Base-by-base conservation (phyloP, 306 rosid genomes). In the Prunus mongolica region DNA sequence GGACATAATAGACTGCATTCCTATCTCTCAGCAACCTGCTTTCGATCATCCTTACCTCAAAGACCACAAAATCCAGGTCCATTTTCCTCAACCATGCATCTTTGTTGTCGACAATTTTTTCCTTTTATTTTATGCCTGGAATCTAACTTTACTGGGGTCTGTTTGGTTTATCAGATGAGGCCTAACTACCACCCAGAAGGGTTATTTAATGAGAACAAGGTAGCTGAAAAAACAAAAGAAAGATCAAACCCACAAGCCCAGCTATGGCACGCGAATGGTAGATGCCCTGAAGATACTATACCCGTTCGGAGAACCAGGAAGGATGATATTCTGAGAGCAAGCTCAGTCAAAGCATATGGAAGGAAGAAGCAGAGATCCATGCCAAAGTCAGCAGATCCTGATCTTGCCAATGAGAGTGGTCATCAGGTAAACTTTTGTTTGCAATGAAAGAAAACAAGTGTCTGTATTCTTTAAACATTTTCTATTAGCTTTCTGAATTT, bases 11-110 rank as follows among this genome's bases (percentile, higher is more conserved):
- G 99, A 96, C 77, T 96, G 99, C 65, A 87, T 96, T 72, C 94
- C 67, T 71, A 80, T 96, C 70, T 88, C 99, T 67, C 87, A 89
- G 51, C 99, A 96, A 64, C 96, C 98, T 19, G 99, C 99, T 64
- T 93, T 96, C 80, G 99, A 96, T 78, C 99, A 96, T 73, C 99
- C 99, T 71, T 93, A 55, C 73, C 97, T 96, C 79, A 96, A 91
- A 83, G 99, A 96, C 78, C 99, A 96, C 86, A 91, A 96, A 87
- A 89, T 96, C 73, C 99, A 90, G 97, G 96, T 88, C 2, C 73
- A 44, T 65, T 80, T 46, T 73, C 72, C 76, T 78, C 69, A 49
- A 30, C 72, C 77, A 55, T 75, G 71, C 16, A 16, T 46, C 75
- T 45, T 30, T 25, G 19, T 6, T 52, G 22, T 25, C 38, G 32